Evolutionary conservation across 805 yeast genomes (phyloP).

Genomic region (Kodamaea nitidulidarum): DNA sequence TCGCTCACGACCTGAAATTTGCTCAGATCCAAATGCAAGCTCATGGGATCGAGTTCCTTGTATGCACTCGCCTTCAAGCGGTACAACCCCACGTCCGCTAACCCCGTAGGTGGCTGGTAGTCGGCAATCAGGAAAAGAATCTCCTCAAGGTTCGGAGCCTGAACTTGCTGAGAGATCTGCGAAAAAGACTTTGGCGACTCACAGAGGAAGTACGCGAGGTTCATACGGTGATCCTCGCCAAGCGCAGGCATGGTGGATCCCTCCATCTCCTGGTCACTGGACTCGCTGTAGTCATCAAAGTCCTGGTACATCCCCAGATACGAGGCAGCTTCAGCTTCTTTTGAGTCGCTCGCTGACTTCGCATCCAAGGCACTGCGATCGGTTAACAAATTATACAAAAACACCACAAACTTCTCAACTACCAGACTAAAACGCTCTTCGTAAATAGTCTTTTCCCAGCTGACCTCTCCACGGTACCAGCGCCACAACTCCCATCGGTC

Average conservation of each 20-base stretch:
- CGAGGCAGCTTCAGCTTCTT: neutral
- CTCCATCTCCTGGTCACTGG: constrained; percentile 13
- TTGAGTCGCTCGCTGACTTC: neutral
- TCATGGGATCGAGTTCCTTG: constrained; percentile 60
- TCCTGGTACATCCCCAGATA: neutral
- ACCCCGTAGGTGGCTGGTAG: constrained; percentile 57
- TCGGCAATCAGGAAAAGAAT: constrained; percentile 60
- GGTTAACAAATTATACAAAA: constrained; percentile 43
- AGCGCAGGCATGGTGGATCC: constrained; percentile 28
- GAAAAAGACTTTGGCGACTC: constrained; percentile 54
- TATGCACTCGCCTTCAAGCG: constrained; percentile 55
- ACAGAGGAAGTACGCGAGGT: constrained; percentile 42
- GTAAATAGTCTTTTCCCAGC: constrained; percentile 35
- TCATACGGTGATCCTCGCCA: neutral
- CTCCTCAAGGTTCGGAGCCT: constrained; percentile 29
- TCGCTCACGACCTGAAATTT: constrained; percentile 52
- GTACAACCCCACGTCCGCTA: constrained; percentile 60
- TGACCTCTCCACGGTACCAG: constrained; percentile 42
- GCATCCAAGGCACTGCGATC: constrained; percentile 28
- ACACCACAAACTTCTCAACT: constrained; percentile 39
- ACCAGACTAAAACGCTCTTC: constrained; percentile 47
- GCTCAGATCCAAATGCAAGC: constrained; percentile 41
- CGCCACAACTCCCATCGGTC: constrained; percentile 55
- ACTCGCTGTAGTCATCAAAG: constrained; percentile 1
- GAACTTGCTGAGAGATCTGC: constrained; percentile 31